Evolutionary conservation across 2,329 filamentous ascomycete genomes (phyloP).

Genomic region (Fusarium floridanum): DNA sequence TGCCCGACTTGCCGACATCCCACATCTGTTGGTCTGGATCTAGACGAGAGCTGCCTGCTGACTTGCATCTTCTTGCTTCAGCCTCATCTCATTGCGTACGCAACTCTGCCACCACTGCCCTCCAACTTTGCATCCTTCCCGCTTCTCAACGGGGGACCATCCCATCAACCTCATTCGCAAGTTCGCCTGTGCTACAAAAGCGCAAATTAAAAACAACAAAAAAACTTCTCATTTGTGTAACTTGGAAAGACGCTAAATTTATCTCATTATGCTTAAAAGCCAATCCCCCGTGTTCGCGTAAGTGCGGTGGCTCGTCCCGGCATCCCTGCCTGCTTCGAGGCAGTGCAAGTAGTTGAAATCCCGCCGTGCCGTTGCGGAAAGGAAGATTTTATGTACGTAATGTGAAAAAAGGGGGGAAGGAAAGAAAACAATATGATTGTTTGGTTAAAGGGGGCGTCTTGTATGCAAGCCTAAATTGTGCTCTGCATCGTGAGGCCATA

Average conservation of each 20-base stretch:
- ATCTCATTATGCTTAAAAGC: neutral
- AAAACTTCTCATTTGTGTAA: neutral
- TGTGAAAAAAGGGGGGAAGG: neutral
- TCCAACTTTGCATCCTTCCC: neutral
- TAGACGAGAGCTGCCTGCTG: neutral
- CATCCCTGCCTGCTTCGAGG: neutral
- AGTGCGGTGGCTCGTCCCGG: neutral
- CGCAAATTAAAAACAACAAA: neutral
- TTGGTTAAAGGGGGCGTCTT: neutral
- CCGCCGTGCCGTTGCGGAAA: neutral
- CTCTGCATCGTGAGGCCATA: neutral
- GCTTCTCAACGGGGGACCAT: neutral
- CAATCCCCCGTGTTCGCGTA: neutral
- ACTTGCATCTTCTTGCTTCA: neutral
- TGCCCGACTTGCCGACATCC: neutral
- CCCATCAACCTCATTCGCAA: neutral
- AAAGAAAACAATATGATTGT: neutral
- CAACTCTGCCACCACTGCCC: neutral
- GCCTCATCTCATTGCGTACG: neutral
- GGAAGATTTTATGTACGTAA: neutral
- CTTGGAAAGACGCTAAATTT: neutral
- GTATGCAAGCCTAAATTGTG: neutral
- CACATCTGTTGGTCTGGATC: neutral
- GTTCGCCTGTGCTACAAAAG: neutral
- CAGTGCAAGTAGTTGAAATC: neutral